Conservation (phyloP, 257 asterid species). For the Echites panduratus region DNA sequence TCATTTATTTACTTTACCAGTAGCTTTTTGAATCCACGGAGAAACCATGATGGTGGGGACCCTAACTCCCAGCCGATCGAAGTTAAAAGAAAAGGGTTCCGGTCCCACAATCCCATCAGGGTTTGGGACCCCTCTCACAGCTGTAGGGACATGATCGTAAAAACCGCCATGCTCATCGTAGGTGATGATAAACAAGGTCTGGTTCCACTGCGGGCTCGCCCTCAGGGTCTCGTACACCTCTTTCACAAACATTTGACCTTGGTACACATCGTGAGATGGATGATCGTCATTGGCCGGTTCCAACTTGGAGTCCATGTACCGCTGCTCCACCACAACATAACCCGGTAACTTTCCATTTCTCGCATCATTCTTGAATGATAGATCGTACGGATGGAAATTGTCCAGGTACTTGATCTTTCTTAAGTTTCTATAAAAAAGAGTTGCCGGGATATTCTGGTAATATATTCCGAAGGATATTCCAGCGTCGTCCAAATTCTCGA, state of each 20-base stretch:
- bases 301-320: slow-evolving; percentile 56
- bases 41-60: slow-evolving; percentile 71
- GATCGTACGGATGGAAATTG: slow-evolving; percentile 51
- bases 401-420: slow-evolving; percentile 55
- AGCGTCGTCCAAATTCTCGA: slow-evolving; percentile 57
- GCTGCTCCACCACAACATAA: slow-evolving; percentile 86
- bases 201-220: slow-evolving; percentile 82
- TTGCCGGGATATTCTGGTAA: slow-evolving; percentile 75
- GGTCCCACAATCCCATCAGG: slow-evolving; percentile 80
- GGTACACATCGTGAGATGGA: slow-evolving; percentile 82
- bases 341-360: slow-evolving; percentile 53
- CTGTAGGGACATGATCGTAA: slow-evolving; percentile 75
- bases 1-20: slow-evolving; percentile 34
- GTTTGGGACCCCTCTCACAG: slow-evolving; percentile 59
- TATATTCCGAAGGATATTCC: slow-evolving; percentile 61
- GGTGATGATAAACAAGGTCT: slow-evolving; percentile 57
- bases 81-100: slow-evolving; percentile 62
- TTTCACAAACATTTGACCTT: slow-evolving; percentile 82
- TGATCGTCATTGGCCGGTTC: slow-evolving; percentile 88
- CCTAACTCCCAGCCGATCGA: slow-evolving; percentile 75
- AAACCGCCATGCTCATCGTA: slow-evolving; percentile 96
- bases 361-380: slow-evolving; percentile 57
- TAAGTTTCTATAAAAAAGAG: slow-evolving; percentile 57
- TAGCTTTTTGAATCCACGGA: slow-evolving; percentile 70
- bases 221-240: slow-evolving; percentile 88